Base-by-base conservation (phyloP, 257 asterid species). In the Cruciata laevipes region DNA sequence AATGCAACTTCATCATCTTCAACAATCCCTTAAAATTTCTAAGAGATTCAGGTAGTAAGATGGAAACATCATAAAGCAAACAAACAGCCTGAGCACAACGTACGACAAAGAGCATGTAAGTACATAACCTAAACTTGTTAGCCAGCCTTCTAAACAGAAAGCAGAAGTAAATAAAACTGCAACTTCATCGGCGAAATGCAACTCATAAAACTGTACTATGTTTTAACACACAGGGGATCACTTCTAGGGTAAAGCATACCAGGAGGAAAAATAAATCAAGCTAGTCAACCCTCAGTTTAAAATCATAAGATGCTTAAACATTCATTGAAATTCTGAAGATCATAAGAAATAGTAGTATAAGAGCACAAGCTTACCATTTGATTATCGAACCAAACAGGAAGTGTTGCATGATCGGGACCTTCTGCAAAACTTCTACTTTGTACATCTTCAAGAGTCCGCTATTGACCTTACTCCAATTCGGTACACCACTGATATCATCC, bases 341-440 rank as follows among this genome's bases (percentile, higher is more conserved):
- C 57, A 30, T 44, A 65, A 0, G 27, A 14, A 40, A 17, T 24
- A 62, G 40, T 6, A 10, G n/a, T n/a, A 52, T 24, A 24, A 47
- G 16, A 59, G 61, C 32, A 3, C 47, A 66, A 69, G 49, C 90
- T 52, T 86, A 92, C 98, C 98, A 92, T 78, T 77, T 80, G 80
- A 92, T 89, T 55, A 92, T 84, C 30, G 96, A 89, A 67, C 97
- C 97, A 71, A 92, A 92, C 49, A 92, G 95, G 68, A 91, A 89
- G 79, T 92, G 98, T 49, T 92, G 98, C 97, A 92, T 92, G 71
- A 92, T 89, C 32, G 98, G 98, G 71, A 92, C 96, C 89, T 92
- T 92, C 87, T 83, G 84, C 86, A 92, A 7, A 63, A 92, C 98
- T 77, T 92, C 97, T 51, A 87, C 80, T 77, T 85, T 89, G 73